A percentile compares a stretch with the other conserved stretches of the same genome.
phyloP scores from a whole-genome alignment of 805 yeast species.

The Yamadazyma philogaea region DNA sequence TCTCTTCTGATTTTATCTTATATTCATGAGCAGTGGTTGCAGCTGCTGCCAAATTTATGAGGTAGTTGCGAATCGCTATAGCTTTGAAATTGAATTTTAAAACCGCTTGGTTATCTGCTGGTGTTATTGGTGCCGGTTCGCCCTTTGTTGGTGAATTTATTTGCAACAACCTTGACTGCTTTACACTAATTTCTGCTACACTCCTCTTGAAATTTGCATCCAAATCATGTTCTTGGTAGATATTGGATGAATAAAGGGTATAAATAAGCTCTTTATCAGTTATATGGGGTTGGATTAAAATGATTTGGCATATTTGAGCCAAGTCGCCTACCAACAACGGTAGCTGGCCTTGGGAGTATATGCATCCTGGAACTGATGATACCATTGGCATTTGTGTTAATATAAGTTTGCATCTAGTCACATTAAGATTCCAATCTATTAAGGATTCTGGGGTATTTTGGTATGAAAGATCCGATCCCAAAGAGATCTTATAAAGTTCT shows the following conservation, averaged over 20 bases:
- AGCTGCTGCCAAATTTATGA: slow-evolving; percentile 53
- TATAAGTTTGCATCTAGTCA: slow-evolving; percentile 46
- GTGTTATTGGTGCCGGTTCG: slow-evolving; percentile 26
- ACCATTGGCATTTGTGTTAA: slow-evolving; percentile 38
- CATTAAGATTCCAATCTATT: slow-evolving; percentile 52
- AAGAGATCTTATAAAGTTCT: slow-evolving; percentile 33
- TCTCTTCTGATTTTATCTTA: slow-evolving; percentile 34
- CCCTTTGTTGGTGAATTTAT: slow-evolving; percentile 26
- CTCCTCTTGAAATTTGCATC: slow-evolving; percentile 42
- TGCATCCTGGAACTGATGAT: slow-evolving; percentile 35
- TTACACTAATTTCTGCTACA: slow-evolving; percentile 49
- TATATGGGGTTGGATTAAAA: slow-evolving; percentile 39
- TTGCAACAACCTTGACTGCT: slow-evolving; percentile 43
- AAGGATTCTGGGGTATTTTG: slow-evolving; percentile 40
- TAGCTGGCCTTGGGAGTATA: slow-evolving; percentile 28
- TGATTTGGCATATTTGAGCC: slow-evolving; percentile 38
- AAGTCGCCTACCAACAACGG: slow-evolving; percentile 44
- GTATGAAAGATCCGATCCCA: slow-evolving; percentile 39
- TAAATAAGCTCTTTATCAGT: slow-evolving; percentile 42
- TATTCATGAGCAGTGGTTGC: slow-evolving; percentile 53
- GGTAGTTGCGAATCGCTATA: slow-evolving; percentile 47
- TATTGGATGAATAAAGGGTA: slow-evolving; percentile 37
- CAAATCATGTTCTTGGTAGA: slow-evolving; percentile 49
- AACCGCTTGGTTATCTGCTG: slow-evolving; percentile 23
- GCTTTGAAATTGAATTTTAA: slow-evolving; percentile 39